A percentile compares a stretch with the other conserved stretches of the same genome.
Conservation (phyloP, 108 stramenopile genomes). For the Mayamaea pseudoterrestris region DNA sequence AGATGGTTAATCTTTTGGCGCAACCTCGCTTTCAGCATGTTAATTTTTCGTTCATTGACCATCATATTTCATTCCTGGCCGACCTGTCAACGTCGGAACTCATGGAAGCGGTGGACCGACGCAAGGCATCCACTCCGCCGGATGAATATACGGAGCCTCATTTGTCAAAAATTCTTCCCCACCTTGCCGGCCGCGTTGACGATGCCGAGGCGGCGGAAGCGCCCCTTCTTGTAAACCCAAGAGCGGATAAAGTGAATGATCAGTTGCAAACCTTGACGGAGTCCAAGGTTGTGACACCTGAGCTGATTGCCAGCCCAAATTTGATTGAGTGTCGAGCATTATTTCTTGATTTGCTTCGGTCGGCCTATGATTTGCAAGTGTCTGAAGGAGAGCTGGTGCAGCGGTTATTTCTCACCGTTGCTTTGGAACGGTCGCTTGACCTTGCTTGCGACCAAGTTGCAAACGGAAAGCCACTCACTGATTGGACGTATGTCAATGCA, state of each 20-base stretch:
- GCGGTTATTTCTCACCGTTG: slow-evolving; percentile 15
- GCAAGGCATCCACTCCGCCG: slow-evolving; percentile 22
- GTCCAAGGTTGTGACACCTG: slow-evolving; percentile 20
- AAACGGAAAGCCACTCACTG: slow-evolving; percentile 13
- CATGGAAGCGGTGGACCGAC: slow-evolving; percentile 21
- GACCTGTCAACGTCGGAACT: slow-evolving; percentile 37
- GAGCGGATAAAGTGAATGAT: neutral
- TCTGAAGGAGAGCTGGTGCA: slow-evolving; percentile 21
- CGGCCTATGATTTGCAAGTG: slow-evolving; percentile 16
- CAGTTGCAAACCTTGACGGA: slow-evolving; percentile 1
- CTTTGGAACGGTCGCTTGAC: slow-evolving; percentile 14
- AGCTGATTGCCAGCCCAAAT: slow-evolving; percentile 16
- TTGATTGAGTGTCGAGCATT: slow-evolving; percentile 20
- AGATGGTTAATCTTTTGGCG: slow-evolving; percentile 29
- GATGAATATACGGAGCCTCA: slow-evolving; percentile 29
- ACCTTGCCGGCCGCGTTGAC: too few species aligned
- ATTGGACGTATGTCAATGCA: slow-evolving; percentile 19
- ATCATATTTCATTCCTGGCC: slow-evolving; percentile 35
- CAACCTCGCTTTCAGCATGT: slow-evolving; percentile 31
- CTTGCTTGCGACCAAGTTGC: slow-evolving; percentile 16
- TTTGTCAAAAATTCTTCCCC: slow-evolving; percentile 29
- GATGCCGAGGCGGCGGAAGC: neutral
- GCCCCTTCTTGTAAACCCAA: too few species aligned
- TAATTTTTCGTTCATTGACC: slow-evolving; percentile 38
- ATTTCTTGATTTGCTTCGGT: slow-evolving; percentile 19